A percentile compares a stretch with the other conserved stretches of the same genome.
phyloP scores from a whole-genome alignment of 768 basidiomycete genomes.

The Tylopilus plumbeoviolaceoides region DNA sequence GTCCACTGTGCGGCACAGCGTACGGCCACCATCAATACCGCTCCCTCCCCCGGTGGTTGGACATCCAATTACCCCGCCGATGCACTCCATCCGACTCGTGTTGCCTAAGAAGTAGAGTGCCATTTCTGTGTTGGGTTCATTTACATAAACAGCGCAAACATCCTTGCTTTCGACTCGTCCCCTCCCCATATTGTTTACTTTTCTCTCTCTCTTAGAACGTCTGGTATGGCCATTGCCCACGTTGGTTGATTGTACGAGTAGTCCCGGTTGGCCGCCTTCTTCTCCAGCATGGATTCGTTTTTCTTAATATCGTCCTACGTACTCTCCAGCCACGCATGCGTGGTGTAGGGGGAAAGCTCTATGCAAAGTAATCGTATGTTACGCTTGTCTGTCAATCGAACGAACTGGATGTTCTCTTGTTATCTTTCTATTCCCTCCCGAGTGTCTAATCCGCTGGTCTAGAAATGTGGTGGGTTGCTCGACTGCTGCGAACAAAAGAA shows the following conservation, averaged over 20 bases:
- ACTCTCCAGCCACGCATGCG: not conserved
- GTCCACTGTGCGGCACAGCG: conserved; percentile 23
- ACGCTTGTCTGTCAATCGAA: not conserved
- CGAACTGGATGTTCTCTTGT: not conserved
- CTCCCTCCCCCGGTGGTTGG: conserved; percentile 11
- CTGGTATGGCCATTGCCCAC: not conserved
- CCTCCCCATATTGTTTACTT: not conserved
- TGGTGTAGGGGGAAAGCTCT: not conserved
- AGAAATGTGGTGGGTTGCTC: not conserved
- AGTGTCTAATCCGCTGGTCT: too few relatives aligned
- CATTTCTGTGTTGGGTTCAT: not conserved
- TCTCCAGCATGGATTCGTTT: not conserved
- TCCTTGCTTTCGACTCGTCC: not conserved
- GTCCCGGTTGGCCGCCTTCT: not conserved
- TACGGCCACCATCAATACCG: conserved; percentile 5
- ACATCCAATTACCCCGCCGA: conserved; percentile 28
- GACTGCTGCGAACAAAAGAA: not conserved
- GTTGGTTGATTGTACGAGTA: conserved; percentile 15
- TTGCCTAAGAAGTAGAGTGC: conserved; percentile 29
- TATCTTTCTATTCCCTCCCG: not conserved
- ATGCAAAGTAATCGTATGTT: not conserved
- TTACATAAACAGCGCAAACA: not conserved
- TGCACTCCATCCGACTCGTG: conserved; percentile 29
- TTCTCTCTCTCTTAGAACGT: not conserved
- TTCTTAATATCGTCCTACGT: not conserved